phyloP scores from a whole-genome alignment of 768 basidiomycete species.

The Russula lepida region DNA sequence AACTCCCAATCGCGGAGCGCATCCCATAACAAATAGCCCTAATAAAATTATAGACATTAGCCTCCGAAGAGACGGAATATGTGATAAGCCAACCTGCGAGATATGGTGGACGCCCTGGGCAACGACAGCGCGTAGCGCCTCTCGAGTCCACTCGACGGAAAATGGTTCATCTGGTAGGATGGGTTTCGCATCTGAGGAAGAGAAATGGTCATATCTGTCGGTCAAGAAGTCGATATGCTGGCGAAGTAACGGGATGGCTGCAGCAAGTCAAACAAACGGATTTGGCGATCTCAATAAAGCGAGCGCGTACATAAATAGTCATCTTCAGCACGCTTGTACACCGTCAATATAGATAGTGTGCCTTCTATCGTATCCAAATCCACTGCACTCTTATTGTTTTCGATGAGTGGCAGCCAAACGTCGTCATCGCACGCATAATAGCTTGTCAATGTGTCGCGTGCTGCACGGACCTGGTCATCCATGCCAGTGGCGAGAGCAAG shows the following conservation, averaged over 20 bases:
- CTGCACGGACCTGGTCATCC: constrained; percentile 50
- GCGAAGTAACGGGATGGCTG: constrained; percentile 70
- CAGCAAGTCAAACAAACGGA: constrained; percentile 20
- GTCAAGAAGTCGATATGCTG: constrained; percentile 57
- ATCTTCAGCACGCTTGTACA: constrained; percentile 57
- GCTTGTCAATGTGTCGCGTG: constrained; percentile 57
- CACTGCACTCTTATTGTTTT: constrained; percentile 41
- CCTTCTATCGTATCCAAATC: constrained; percentile 47
- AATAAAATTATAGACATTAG: constrained; percentile 2
- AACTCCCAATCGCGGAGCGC: constrained; percentile 67
- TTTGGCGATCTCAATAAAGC: constrained; percentile 3
- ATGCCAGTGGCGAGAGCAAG: constrained; percentile 50
- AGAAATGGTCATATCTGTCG: constrained; percentile 32
- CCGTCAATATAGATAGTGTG: constrained; percentile 45
- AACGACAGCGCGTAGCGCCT: constrained; percentile 45
- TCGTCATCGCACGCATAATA: constrained; percentile 59
- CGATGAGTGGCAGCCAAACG: constrained; percentile 66
- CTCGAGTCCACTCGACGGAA: constrained; percentile 52
- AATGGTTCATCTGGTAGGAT: constrained; percentile 51
- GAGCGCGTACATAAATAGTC: constrained; percentile 71
- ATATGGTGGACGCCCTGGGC: constrained; percentile 53
- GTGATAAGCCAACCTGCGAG: constrained; percentile 41
- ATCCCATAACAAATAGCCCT: constrained; percentile 73
- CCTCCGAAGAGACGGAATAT: not conserved
- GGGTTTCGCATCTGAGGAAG: constrained; percentile 34